A percentile compares a stretch with the other conserved stretches of the same genome.
These are phyloP conservation scores for Alternaria metachromatica DNA, from an alignment of 2,329 filamentous ascomycete genomes.

Conservation along the genomic window DNA sequence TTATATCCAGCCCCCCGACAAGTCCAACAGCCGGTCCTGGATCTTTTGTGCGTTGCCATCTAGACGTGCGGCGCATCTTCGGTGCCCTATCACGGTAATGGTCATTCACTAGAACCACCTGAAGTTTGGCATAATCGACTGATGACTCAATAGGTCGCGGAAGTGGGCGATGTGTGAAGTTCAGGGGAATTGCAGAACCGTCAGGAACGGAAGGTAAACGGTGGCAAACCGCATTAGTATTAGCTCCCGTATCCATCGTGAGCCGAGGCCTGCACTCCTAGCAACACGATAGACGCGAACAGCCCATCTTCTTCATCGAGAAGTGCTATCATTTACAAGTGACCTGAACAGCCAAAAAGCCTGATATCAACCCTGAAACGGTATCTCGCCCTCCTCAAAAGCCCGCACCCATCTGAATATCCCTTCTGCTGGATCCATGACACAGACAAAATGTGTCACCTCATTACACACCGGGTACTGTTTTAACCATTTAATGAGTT, in stretches of 20 bases:
- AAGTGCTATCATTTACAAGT: not conserved
- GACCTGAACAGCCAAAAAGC: not conserved
- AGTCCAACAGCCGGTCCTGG: conserved; percentile 42
- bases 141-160: not conserved
- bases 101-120: not conserved
- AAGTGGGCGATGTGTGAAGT: not conserved
- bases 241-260: conserved; percentile 1
- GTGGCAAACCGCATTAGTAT: conserved; percentile 10
- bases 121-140: not conserved
- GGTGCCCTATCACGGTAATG: not conserved
- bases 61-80: conserved; percentile 10
- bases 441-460: conserved; percentile 63
- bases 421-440: conserved; percentile 63
- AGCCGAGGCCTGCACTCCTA: not conserved
- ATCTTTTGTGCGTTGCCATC: conserved; percentile 36
- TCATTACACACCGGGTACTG: conserved; percentile 63
- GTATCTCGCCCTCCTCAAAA: conserved; percentile 19
- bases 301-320: not conserved
- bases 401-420: conserved; percentile 54
- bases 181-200: not conserved
- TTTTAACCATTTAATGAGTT: conserved; percentile 58
- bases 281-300: not conserved
- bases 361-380: not conserved
- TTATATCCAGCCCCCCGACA: conserved; percentile 44
- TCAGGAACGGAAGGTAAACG: not conserved